phyloP scores from a whole-genome alignment of 2,329 filamentous ascomycete genomes.

The Trichoderma asperellum region DNA sequence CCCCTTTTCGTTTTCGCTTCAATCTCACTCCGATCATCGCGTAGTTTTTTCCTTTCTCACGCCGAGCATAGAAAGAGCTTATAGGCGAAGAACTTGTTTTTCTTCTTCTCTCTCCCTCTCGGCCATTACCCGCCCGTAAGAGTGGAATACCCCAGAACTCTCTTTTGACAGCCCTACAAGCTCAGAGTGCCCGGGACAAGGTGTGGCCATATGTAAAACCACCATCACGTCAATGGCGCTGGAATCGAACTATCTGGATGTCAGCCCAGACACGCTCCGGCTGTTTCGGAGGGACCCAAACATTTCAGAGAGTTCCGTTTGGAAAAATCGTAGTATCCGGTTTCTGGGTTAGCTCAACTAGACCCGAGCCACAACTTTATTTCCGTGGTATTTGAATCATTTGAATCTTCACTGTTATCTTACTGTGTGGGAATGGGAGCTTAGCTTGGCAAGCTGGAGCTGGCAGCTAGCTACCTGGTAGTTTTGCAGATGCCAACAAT shows the following conservation, averaged over 20 bases:
- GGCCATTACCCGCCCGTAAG: not conserved
- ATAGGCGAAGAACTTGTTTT: not conserved
- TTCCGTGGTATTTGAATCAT: not conserved
- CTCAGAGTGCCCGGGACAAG: not conserved
- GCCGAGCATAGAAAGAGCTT: not conserved
- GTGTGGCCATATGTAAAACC: not conserved
- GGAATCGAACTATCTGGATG: constrained; percentile 7
- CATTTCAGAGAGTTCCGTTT: not conserved
- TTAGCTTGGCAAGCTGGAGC: constrained; percentile 10
- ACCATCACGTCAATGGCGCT: constrained; percentile 25
- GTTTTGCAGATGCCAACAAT: not conserved
- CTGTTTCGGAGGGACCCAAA: constrained; percentile 10
- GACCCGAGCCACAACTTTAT: not conserved
- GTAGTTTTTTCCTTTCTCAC: not conserved
- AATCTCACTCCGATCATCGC: not conserved
- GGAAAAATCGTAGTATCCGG: not conserved
- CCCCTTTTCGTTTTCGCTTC: not conserved
- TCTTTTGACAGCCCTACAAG: constrained; percentile 2
- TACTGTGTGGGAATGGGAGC: constrained; percentile 23
- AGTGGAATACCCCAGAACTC: not conserved
- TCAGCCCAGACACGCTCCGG: constrained; percentile 15
- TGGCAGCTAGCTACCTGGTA: not conserved
- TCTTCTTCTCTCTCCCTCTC: not conserved
- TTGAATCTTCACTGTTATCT: not conserved
- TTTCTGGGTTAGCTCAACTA: not conserved